A percentile compares a stretch with the other conserved stretches of the same genome.
These are phyloP conservation scores for Didymosphaeria variabile DNA, from an alignment of 2,329 filamentous ascomycete genomes.

Conservation along the genomic window DNA sequence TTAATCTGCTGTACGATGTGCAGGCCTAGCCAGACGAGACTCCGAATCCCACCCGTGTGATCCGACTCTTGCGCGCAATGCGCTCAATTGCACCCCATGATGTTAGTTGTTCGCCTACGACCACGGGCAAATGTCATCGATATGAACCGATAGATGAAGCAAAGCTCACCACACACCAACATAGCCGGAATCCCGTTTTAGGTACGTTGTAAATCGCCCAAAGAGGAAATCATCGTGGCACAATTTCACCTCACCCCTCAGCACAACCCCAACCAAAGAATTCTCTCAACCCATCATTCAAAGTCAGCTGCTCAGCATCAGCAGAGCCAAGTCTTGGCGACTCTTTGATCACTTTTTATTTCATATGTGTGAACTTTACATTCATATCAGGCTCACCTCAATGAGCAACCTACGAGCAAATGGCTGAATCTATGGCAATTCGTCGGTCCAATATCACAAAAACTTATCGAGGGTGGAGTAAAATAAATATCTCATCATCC, in stretches of 20 bases:
- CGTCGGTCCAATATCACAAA: not conserved
- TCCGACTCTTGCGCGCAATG: not conserved
- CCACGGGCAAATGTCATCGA: not conserved
- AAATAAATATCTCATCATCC: not conserved
- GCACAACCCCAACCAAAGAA: not conserved
- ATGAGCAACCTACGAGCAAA: not conserved
- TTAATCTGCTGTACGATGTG: constrained; percentile 1
- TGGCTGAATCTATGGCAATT: not conserved
- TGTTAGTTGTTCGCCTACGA: not conserved
- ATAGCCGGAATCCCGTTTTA: not conserved
- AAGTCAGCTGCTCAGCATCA: constrained; percentile 6
- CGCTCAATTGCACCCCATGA: not conserved
- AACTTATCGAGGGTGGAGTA: not conserved
- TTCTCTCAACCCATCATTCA: constrained; percentile 9
- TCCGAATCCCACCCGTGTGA: not conserved
- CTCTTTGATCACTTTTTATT: constrained; percentile 12
- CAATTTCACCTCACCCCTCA: not conserved
- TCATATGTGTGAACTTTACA: constrained; percentile 15
- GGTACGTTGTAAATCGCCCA: constrained; percentile 9
- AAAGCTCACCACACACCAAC: not conserved
- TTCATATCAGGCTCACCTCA: constrained; percentile 13
- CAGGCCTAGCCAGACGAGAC: not conserved
- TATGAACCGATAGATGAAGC: not conserved
- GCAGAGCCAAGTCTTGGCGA: constrained; percentile 11
- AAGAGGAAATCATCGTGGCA: constrained; percentile 18